Percentiles rank a stretch among this genome's conserved stretches.
Evolutionary conservation across 2,329 filamentous ascomycete species (phyloP).

Genomic region (Claviceps humidiphila): DNA sequence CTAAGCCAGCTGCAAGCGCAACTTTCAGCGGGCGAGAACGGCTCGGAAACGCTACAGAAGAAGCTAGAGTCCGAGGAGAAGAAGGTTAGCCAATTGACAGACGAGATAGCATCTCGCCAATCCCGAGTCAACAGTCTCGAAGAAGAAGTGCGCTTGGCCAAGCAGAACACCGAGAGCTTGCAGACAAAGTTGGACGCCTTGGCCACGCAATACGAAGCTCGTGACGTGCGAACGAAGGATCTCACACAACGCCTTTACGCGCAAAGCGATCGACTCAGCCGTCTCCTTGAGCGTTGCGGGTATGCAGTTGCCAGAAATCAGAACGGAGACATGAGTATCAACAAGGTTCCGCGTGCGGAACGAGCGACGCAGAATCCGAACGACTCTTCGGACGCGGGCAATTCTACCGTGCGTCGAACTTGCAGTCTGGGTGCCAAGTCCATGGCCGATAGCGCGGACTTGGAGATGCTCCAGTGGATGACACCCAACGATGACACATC

Average conservation of each 20-base stretch:
- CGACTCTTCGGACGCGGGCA: slow-evolving; percentile 43
- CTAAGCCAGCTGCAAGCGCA: slow-evolving; percentile 54
- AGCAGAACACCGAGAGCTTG: slow-evolving; percentile 47
- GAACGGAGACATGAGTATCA: slow-evolving; percentile 59
- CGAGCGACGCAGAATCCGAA: slow-evolving; percentile 40
- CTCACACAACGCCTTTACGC: slow-evolving; percentile 71
- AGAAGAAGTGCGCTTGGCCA: slow-evolving; percentile 57
- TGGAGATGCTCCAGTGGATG: slow-evolving; percentile 73
- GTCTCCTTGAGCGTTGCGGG: slow-evolving; percentile 74
- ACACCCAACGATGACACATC: slow-evolving; percentile 46
- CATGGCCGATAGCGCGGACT: slow-evolving; percentile 49
- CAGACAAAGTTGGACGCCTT: slow-evolving; percentile 39
- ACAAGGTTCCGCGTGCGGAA: slow-evolving; percentile 52
- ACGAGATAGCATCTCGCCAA: slow-evolving; percentile 61
- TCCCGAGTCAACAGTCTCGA: slow-evolving; percentile 65
- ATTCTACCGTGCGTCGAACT: slow-evolving; percentile 36
- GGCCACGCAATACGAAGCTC: slow-evolving; percentile 49
- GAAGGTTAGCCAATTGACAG: slow-evolving; percentile 51
- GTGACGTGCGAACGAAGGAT: slow-evolving; percentile 64
- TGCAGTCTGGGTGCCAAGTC: slow-evolving; percentile 34
- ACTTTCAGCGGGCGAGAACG: slow-evolving; percentile 71
- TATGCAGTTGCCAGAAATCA: slow-evolving; percentile 62
- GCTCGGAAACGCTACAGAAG: slow-evolving; percentile 65
- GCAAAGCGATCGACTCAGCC: slow-evolving; percentile 72
- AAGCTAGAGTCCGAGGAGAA: slow-evolving; percentile 63